A percentile compares a stretch with the other conserved stretches of the same genome.
Evolutionary conservation across 2,329 filamentous ascomycete genomes (phyloP).

Genomic region (Aspergillus pseudonomiae): DNA sequence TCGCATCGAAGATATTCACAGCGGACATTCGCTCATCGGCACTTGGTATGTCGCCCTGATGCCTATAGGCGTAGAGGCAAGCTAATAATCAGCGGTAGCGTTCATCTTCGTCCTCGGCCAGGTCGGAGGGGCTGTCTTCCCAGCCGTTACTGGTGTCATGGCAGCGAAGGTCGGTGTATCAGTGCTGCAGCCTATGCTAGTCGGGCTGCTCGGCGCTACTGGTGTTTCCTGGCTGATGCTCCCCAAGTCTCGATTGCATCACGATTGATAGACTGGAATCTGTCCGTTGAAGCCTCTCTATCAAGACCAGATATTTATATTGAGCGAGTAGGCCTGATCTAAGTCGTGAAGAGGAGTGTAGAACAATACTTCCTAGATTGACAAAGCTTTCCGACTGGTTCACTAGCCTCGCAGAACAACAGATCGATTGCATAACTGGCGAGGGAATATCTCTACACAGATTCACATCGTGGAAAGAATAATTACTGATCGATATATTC

Average conservation of each 20-base stretch:
- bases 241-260: slow-evolving; percentile 27
- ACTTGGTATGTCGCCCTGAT: slow-evolving; percentile 36
- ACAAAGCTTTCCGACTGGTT: too few species aligned
- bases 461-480: not conserved
- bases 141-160: slow-evolving; percentile 58
- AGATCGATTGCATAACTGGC: not conserved
- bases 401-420: too few species aligned
- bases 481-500: not conserved
- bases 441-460: not conserved
- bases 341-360: too few species aligned
- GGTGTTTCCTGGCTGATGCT: slow-evolving; percentile 51
- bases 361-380: too few species aligned
- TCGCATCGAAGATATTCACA: slow-evolving; percentile 57
- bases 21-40: slow-evolving; percentile 52
- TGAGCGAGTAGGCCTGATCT: too few species aligned
- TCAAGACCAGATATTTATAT: too few species aligned
- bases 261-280: slow-evolving; percentile 17
- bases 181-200: slow-evolving; percentile 57
- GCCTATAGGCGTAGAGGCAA: not conserved
- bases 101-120: slow-evolving; percentile 63
- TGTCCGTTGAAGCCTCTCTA: too few species aligned
- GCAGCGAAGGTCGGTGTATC: slow-evolving; percentile 50
- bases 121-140: slow-evolving; percentile 59
- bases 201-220: slow-evolving; percentile 52
- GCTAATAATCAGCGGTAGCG: slow-evolving; percentile 9